Base-by-base conservation (phyloP, 768 basidiomycete genomes). In the Macrocybe gigantea region DNA sequence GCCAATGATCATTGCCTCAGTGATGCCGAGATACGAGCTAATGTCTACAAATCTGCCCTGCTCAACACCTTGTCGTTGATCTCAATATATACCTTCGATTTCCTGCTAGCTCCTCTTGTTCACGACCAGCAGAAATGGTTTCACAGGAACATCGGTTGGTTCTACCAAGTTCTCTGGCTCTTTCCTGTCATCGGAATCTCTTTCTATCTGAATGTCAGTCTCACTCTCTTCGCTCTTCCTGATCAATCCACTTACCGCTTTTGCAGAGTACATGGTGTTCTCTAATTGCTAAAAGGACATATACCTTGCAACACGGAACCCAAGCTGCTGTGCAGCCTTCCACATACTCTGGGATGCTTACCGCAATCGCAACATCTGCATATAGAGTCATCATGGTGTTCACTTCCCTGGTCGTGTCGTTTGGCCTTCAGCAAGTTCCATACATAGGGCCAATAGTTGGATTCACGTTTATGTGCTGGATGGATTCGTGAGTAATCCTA, bases 331-430 rank as follows among this genome's bases (percentile, higher is more conserved):
- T 67, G 2, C 73, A 74, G 34, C 71, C 83, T 6, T 68, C 76
- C 38, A 80, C 81, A 0, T 88, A 87, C 60, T 77, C 73, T 3
- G 83, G 85, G 7, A 72, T 91, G 66, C 69, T 93, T 46, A 86
- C 77, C 12, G 76, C 82, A 38, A 72, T 91, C 34, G 87, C 89
- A 11, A 83, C 84, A 12, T 88, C 87, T 6, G 87, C 87, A 5
- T 93, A 93, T 56, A 79, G 90, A 12, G 75, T 75, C 2, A 80
- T 92, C 48, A 89, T 94, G 85, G 78, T 92, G 13, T 65, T 81
- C 59, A 90, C 88, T 5, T 88, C 88, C 10, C 69, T 91, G 14
- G 59, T 78, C 6, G 67, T 91, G 13, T 85, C 85, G 4, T 82
- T 85, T 49, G 72, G 74, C 11, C 68, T 94, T 32, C 67, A 72